phyloP scores from a whole-genome alignment of 805 yeast genomes.

The Candida broadrunensis region DNA sequence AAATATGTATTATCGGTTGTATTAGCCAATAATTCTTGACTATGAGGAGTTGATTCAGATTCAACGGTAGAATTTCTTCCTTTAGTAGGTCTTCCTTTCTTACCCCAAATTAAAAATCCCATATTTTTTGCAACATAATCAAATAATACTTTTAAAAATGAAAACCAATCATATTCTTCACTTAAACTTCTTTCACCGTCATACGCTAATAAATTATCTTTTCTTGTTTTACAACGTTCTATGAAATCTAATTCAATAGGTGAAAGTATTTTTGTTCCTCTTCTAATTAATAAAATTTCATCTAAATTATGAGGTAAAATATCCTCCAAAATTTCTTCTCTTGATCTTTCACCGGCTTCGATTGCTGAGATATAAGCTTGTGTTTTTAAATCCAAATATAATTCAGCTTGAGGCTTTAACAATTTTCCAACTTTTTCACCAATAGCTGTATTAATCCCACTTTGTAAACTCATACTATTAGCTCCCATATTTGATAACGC shows the following conservation, averaged over 20 bases:
- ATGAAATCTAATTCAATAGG: conserved; percentile 82
- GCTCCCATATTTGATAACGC: conserved; percentile 34
- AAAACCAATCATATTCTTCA: conserved; percentile 81
- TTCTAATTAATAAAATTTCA: conserved; percentile 34
- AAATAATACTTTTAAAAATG: conserved; percentile 72
- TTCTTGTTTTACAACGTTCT: conserved; percentile 67
- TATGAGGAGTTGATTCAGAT: conserved; percentile 11
- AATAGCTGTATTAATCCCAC: conserved; percentile 28
- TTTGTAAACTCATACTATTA: conserved; percentile 28
- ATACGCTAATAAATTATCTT: conserved; percentile 52
- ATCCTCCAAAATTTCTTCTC: conserved; percentile 66
- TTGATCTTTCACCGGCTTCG: conserved; percentile 58
- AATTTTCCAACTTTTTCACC: conserved; percentile 53
- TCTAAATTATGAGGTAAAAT: conserved; percentile 70
- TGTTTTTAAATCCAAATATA: conserved; percentile 85
- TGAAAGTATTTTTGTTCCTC: conserved; percentile 44
- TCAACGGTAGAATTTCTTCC: conserved; percentile 3
- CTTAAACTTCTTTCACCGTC: conserved; percentile 51
- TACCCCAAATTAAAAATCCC: conserved; percentile 72
- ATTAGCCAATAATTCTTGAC: conserved; percentile 16
- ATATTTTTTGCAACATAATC: conserved; percentile 76
- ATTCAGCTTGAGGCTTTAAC: conserved; percentile 73
- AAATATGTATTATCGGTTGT: not conserved
- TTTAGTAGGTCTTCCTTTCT: conserved; percentile 27
- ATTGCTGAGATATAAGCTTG: conserved; percentile 92